Base-by-base conservation (phyloP, 78 protist species). In the Dictyostelium capitatum region DNA sequence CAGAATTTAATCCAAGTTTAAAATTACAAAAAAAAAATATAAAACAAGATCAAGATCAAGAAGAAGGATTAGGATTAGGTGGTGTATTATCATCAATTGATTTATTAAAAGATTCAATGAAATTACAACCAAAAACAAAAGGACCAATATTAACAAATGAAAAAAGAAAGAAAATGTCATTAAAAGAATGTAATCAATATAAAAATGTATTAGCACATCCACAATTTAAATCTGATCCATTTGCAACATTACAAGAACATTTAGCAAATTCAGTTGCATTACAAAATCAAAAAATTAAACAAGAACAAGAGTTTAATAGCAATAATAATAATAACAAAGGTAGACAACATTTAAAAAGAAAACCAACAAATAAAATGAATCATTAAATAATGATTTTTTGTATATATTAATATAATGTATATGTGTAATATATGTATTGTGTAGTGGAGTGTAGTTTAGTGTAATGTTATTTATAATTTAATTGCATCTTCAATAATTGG, bases 131-230 rank as follows among this genome's bases (percentile, higher is more conserved):
- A 25, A 78, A 78, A 54, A 32, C 72, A 6, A 80, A 62, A 43
- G 32, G 47, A 17, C 46, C 57, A 59, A 87, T 56, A 77, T 47
- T 87, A 73, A 87, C 92, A 57, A 87, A 56, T 28, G 74, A 70
- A 87, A 87, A 87, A 82, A 87, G 79, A 64, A 77, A 74, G 81
- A 87, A 87, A 32, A 87, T 87, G 62, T 75, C 92, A 75, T 77
- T 74, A 46, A 74, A 77, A 77, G 92, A 87, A 77, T 15, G 53
- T 4, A 48, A 64, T 32, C 92, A 87, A 77, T 87, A 77, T 87
- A 87, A 87, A 77, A 87, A 59, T 87, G 92, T 87, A 62, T 59
- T 87, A 64, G 47, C 92, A 62, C 92, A 87, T 41, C 92, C 92
- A 87, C 28, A 46, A 64, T 87, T 62, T 50, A 28, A 87, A 77